Evolutionary conservation across 768 basidiomycete species (phyloP), one percentile per base, ranked within the genome.

Genomic region (Pleurotus citrinopileatus): DNA sequence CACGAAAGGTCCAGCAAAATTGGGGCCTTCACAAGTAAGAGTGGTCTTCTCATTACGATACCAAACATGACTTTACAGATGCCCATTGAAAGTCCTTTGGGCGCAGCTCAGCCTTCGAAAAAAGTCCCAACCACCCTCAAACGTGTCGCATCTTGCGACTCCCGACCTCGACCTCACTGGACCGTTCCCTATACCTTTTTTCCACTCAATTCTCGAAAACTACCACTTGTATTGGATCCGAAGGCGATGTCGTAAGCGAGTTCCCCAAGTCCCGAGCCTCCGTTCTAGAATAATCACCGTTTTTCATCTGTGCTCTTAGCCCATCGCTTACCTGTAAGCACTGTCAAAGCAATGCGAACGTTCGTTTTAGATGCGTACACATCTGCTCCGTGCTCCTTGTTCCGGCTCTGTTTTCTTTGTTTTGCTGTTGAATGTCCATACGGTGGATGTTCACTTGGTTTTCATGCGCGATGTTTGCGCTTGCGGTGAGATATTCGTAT

Each of bases 171-270:
- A 6, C 12, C 5, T 6, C 19, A n/a, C 7, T 17, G 38, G 38
- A 40, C 15, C 15, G n/a, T 40, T n/a, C n/a, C n/a, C n/a, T n/a
- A n/a, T n/a, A n/a, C n/a, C n/a, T n/a, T n/a, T n/a, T n/a, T n/a
- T n/a, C n/a, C n/a, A n/a, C n/a, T n/a, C n/a, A n/a, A n/a, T n/a
- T n/a, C n/a, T n/a, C n/a, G n/a, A n/a, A n/a, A n/a, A n/a, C n/a
- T n/a, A n/a, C n/a, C n/a, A n/a, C n/a, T 36, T 22, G 15, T 22
- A 15, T 36, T 47, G 48, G 48, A 51, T 51, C 48, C 48, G 48
- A 51, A 37, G 48, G 48, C 48, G 28, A 34, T 51, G 48, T 37
- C 29, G 15, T 22, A 36, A 37, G 29, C 29, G 19, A 29, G 17
- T n/a, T 17, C 20, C n/a, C 17, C 34, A 13, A 51, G 48, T 34